A percentile compares a stretch with the other conserved stretches of the same genome.
Evolutionary conservation across 768 basidiomycete species (phyloP).

Genomic region (Sporobolomyces roseus): DNA sequence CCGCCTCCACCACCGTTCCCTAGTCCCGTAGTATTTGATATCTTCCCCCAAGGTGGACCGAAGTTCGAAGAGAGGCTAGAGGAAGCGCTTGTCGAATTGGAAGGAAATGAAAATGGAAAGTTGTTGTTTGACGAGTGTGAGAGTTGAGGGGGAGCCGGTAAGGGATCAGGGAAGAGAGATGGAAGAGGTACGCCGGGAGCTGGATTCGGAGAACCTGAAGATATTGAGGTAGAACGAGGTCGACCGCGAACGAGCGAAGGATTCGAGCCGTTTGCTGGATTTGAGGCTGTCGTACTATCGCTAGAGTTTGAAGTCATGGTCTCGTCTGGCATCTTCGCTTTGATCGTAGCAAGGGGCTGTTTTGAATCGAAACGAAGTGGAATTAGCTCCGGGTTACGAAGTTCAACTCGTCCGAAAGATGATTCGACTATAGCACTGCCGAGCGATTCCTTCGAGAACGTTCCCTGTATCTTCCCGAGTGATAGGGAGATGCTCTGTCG

Average conservation of each 20-base stretch:
- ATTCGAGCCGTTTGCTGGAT: background rate
- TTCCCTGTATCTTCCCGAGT: too few species aligned
- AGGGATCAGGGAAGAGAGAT: constrained; percentile 7
- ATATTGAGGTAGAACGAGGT: constrained; percentile 38
- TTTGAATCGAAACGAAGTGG: too few species aligned
- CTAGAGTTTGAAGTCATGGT: too few species aligned
- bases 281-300: too few species aligned
- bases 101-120: constrained; percentile 7
- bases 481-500: too few species aligned
- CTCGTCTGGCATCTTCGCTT: too few species aligned
- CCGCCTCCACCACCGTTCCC: background rate
- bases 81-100: background rate
- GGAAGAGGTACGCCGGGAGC: constrained; percentile 18
- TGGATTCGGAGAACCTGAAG: constrained; percentile 29
- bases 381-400: too few species aligned
- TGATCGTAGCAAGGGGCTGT: too few species aligned
- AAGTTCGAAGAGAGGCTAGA: constrained; percentile 6
- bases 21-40: background rate
- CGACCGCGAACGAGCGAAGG: constrained; percentile 21
- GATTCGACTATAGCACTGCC: too few species aligned
- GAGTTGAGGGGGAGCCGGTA: constrained; percentile 8
- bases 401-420: too few species aligned
- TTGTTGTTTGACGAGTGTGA: background rate
- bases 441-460: too few species aligned
- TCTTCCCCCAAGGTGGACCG: background rate